Base-by-base conservation (phyloP, 306 rosid genomes). In the Neltuma alba region DNA sequence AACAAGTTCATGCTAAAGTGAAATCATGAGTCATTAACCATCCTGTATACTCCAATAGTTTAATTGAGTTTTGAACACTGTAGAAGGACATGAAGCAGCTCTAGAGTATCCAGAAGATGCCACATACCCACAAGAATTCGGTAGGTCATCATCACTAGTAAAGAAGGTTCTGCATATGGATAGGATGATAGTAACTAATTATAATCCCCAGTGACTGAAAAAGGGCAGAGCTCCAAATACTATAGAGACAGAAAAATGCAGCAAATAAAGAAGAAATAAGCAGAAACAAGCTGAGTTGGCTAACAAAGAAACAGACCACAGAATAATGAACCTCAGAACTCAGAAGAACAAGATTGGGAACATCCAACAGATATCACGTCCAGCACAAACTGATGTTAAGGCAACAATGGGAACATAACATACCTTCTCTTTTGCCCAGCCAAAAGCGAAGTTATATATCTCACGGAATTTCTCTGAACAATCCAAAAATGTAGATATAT, bases 381-480 rank as follows among this genome's bases (percentile, higher is more conserved):
- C 70, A 48, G 48, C 61, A 62, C 37, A 70, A 48, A 50, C 20
- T 21, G 18, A 27, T 10, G 34, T 25, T 58, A 25, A 37, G 69
- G 67, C 8, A 82, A 60, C 76, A 63, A 72, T 55, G 47, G 45
- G 41, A 54, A 40, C 45, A 65, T 66, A 30, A 28, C 84, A 34
- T 89, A 95, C 99, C 98, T 95, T 95, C 85, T 95, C 99, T 82
- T 93, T 96, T 76, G 99, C 99, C 99, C 99, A 96, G 79, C 93
- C 91, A 88, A 96, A 96, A 70, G 99, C 97, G 71, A 93, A 96
- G 88, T 93, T 96, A 86, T 96, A 96, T 58, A 96, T 93, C 86
- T 96, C 99, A 9, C 96, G 92, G 62, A 96, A 91, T 85, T 96
- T 96, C 81, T 93, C 98, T 95, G 98, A 74, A 87, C 73, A 87